Base-by-base conservation (phyloP, 306 rosid genomes). In the Aeschynomene evenia region DNA sequence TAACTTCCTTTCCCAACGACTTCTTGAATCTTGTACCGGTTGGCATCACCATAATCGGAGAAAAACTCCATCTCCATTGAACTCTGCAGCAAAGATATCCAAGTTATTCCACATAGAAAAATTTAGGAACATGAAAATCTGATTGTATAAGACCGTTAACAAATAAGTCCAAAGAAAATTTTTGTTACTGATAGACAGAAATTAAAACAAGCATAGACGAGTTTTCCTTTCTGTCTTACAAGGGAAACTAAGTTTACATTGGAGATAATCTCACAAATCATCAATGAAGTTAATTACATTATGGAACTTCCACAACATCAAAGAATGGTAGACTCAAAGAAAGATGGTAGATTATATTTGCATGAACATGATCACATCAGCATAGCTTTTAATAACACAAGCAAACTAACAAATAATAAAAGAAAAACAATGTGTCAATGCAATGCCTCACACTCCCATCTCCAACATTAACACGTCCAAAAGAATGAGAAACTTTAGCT, bases 1-100 rank as follows among this genome's bases (percentile, higher is more conserved):
- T 93, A 93, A 70, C 98, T 93, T 78, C 98, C 98, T 75, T 90
- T 93, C 56, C 98, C 98, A 53, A 93, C 45, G 49, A 93, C 94
- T 82, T 93, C 97, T 81, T 82, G 97, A 79, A 93, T 88, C 83
- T 93, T 88, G 78, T 85, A 90, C 68, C 94, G 84, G 75, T 64
- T 93, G 79, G 89, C 97, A 73, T 93, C 94, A 0, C 98, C 94
- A 66, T 93, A 93, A 23, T 93, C 96, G 0, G 97, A 93, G 85
- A 93, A 90, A 79, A 93, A 93, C 33, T 93, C 96, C 91, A 86
- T 81, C 83, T 90, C 98, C 13, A 79, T 42, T 26, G 91, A 77
- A 84, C 57, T 82, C 98, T 93, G 89, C 37, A 23, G 52, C 65
- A 83, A 68, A 75, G 42, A 79, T 68, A 67, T 26, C 16, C 48